Percentiles rank a stretch among this genome's conserved stretches.
These are phyloP conservation scores for Trichoderma breve DNA, from an alignment of 2,329 filamentous ascomycete genomes.

Conservation along the genomic window DNA sequence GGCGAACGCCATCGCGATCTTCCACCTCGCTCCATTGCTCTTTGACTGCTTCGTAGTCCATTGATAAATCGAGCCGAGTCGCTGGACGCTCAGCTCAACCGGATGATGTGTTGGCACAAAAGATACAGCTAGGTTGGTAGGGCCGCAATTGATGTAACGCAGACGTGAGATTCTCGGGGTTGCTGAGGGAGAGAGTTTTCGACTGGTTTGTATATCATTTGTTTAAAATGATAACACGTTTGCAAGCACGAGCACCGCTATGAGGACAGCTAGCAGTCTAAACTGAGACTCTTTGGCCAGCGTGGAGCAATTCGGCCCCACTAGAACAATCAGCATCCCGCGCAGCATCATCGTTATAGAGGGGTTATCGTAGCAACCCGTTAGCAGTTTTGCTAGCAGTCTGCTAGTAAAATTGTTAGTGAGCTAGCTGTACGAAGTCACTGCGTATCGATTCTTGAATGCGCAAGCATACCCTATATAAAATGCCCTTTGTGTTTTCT, in stretches of 20 bases:
- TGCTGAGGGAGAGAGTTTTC: neutral
- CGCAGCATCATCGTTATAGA: neutral
- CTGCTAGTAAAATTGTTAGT: neutral
- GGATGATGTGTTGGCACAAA: neutral
- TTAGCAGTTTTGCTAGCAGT: neutral
- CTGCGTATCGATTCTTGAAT: neutral
- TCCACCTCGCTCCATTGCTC: constrained; percentile 96
- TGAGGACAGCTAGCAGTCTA: constrained; percentile 10
- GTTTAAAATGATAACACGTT: constrained; percentile 1
- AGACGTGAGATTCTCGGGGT: neutral
- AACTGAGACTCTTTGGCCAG: neutral
- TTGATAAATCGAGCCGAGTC: constrained; percentile 35
- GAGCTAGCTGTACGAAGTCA: neutral
- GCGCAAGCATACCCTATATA: neutral
- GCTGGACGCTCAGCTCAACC: neutral
- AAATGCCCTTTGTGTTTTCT: neutral
- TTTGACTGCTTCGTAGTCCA: constrained; percentile 93
- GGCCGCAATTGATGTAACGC: neutral
- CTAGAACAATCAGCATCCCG: neutral
- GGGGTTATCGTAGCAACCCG: neutral
- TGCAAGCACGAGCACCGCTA: neutral
- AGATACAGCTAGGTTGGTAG: neutral
- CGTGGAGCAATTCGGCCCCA: neutral
- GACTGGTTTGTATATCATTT: neutral
- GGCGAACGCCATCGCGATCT: constrained; percentile 89